Evolutionary conservation across 768 basidiomycete genomes (phyloP).

Genomic region (Macrolepiota albuminosa): DNA sequence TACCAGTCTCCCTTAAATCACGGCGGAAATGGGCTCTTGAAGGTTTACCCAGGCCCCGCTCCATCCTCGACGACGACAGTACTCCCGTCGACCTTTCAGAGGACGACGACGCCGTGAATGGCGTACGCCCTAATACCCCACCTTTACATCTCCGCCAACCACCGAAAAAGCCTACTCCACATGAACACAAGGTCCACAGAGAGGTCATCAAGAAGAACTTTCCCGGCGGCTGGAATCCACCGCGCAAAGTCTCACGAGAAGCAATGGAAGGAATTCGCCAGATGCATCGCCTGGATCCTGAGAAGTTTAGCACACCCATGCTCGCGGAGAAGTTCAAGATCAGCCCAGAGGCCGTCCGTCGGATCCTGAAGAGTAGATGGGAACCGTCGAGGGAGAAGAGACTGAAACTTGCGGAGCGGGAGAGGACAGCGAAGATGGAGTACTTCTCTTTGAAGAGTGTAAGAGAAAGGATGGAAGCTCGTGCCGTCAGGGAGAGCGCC

Average conservation of each 20-base stretch:
- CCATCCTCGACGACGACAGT: constrained; percentile 46
- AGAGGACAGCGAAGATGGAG: constrained; percentile 40
- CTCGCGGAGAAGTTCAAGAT: constrained; percentile 78
- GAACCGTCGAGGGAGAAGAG: constrained; percentile 52
- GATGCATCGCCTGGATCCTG: constrained; percentile 60
- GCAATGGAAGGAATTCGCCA: constrained; percentile 79
- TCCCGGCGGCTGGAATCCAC: constrained; percentile 72
- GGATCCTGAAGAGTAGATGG: constrained; percentile 78
- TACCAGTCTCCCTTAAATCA: constrained; percentile 6
- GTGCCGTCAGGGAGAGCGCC: constrained; percentile 24
- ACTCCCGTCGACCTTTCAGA: constrained; percentile 44
- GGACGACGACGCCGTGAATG: constrained; percentile 46
- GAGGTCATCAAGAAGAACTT: constrained; percentile 46
- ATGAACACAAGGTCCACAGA: constrained; percentile 47
- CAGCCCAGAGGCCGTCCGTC: constrained; percentile 74
- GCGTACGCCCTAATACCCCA: constrained; percentile 29
- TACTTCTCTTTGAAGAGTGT: constrained; percentile 31
- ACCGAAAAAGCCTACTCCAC: constrained; percentile 38
- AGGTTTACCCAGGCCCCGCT: constrained; percentile 33
- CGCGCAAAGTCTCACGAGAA: constrained; percentile 73
- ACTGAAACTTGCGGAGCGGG: constrained; percentile 42
- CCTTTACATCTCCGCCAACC: constrained; percentile 35
- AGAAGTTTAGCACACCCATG: constrained; percentile 56
- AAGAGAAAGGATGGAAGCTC: constrained; percentile 39
- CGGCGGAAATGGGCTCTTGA: constrained; percentile 35